These are phyloP conservation scores for Scedosporium dehoogii DNA, from an alignment of 2,329 filamentous ascomycete species.

Conservation along the genomic window DNA sequence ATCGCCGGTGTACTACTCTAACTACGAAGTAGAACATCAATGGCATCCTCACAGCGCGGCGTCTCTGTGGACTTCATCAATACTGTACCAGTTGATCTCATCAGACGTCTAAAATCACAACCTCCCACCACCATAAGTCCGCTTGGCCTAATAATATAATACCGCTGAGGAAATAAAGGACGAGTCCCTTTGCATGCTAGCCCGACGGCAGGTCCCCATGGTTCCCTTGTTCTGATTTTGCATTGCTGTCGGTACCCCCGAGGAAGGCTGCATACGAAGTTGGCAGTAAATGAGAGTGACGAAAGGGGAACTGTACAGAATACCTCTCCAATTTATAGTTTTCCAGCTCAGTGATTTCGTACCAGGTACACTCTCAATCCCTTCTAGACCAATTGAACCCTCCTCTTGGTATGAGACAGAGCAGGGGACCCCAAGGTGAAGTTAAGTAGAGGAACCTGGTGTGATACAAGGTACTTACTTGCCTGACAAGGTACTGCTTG, in stretches of 20 bases:
- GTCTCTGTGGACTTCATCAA: too few relatives aligned
- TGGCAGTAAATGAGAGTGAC: background rate
- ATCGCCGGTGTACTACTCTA: too few relatives aligned
- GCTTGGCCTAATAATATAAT: background rate
- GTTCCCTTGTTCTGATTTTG: background rate
- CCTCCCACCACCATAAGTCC: background rate
- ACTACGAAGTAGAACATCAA: too few relatives aligned
- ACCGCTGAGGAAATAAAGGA: background rate
- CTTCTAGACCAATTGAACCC: background rate
- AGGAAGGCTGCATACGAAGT: background rate
- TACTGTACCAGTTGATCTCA: too few relatives aligned
- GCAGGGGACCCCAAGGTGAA: background rate
- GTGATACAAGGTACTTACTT: background rate
- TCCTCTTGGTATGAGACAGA: background rate
- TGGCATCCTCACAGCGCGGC: too few relatives aligned
- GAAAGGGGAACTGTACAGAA: background rate
- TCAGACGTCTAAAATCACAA: too few relatives aligned
- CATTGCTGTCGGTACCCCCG: background rate
- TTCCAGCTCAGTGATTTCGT: background rate
- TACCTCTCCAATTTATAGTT: background rate
- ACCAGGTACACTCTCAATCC: background rate
- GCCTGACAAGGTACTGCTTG: background rate
- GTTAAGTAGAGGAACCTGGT: background rate
- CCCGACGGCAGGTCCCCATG: background rate
- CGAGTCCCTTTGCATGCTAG: background rate